Base-by-base conservation (phyloP, 306 rosid species). In the Sechiopsis laciniata region DNA sequence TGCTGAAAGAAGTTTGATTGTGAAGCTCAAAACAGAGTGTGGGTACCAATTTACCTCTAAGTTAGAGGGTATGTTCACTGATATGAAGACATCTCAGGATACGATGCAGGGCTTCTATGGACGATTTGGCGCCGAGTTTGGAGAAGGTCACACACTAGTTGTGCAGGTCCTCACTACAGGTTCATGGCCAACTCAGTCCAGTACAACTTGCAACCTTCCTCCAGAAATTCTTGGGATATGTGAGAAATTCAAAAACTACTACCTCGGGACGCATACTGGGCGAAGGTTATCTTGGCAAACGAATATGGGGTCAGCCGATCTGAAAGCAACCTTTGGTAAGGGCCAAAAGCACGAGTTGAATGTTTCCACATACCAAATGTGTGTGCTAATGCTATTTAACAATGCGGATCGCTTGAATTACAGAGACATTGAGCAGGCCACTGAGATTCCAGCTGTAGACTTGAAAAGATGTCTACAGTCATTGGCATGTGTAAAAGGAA, bases 361-460 rank as follows among this genome's bases (percentile, higher is more conserved):
- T 76, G 97, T 92, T 24, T 92, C 97, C 56, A 88, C 96, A 2
- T 83, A 84, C 59, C 96, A 92, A 80, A 89, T 92, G 97, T 92
- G 97, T 74, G 89, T 89, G 65, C 86, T 92, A 9, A 88, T 92
- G 96, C 82, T 92, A 54, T 89, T 92, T 24, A 92, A 89, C 22
- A 84, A 83, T 75, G 86, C 90, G 12, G 95, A 88, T 72, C 82
- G 86, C 32, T 85, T 89, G 55, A 85, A 76, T 79, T 89, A 86
- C 75, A 88, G 81, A 80, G 96, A 89, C 82, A 86, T 92, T 54
- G 95, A 92, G 83, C 88, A 86, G 84, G 96, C 90, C 13, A 88
- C 95, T 0, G 88, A 83, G 77, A 92, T 92, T 78, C 96, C 88
- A 0, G 78, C 87, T 6, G 55, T 85, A 10, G 96, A 92, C 78